phyloP scores from a whole-genome alignment of 23 red algal species.

The Gracilaria domingensis region DNA sequence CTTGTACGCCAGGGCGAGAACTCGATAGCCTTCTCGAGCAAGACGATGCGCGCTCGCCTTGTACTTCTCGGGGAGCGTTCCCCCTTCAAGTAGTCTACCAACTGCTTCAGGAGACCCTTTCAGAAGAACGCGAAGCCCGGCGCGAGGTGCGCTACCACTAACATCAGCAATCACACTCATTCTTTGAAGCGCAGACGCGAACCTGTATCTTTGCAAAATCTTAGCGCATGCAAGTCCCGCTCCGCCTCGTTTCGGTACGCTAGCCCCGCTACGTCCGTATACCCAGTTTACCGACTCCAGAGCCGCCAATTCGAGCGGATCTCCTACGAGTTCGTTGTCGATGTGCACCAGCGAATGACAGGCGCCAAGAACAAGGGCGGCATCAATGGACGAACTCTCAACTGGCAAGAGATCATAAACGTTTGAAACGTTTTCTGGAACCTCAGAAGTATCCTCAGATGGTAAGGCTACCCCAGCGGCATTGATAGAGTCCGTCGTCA shows the following conservation, averaged over 20 bases:
- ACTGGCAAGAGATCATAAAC: slow-evolving; percentile 62
- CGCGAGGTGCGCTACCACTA: slow-evolving; percentile 38
- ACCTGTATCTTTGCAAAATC: slow-evolving; percentile 89
- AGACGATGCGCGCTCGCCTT: slow-evolving; percentile 77
- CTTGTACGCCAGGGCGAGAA: slow-evolving; percentile 89
- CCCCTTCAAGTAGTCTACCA: slow-evolving; percentile 61
- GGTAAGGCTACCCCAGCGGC: slow-evolving; percentile 73
- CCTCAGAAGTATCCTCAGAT: not conserved
- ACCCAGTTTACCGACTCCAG: slow-evolving; percentile 83
- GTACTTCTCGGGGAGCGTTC: slow-evolving; percentile 70
- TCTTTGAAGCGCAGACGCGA: slow-evolving; percentile 88
- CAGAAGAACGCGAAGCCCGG: slow-evolving; percentile 65
- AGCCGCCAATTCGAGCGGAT: slow-evolving; percentile 90
- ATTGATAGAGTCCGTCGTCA: slow-evolving; percentile 90
- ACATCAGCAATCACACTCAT: slow-evolving; percentile 96
- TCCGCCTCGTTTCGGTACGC: slow-evolving; percentile 66
- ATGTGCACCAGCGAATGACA: slow-evolving; percentile 94
- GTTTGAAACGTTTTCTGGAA: not conserved
- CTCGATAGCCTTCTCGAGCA: slow-evolving; percentile 86
- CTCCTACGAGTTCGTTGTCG: slow-evolving; percentile 84
- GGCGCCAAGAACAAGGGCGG: slow-evolving; percentile 81
- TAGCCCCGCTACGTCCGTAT: slow-evolving; percentile 51
- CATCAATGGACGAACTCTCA: slow-evolving; percentile 58
- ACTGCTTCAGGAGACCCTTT: slow-evolving; percentile 98
- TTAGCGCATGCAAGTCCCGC: slow-evolving; percentile 34